Base-by-base conservation (phyloP, 345 rosid species). In the Theobroma cacao region DNA sequence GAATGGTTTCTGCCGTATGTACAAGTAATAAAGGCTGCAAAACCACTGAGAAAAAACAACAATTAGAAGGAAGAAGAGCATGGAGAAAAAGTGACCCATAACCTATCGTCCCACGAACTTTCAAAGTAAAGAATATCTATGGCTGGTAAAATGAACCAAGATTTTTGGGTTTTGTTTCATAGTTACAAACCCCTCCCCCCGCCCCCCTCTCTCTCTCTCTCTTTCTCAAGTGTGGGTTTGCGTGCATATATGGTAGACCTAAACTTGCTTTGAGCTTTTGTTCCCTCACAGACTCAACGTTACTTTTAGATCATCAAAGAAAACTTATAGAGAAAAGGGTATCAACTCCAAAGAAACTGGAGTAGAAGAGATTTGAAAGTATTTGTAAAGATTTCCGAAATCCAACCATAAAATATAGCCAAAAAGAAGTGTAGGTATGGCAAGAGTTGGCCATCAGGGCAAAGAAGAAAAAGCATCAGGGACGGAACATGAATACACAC, bases 81-180 rank as follows among this genome's bases (percentile, higher is more conserved):
- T 68, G 55, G 65, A 50, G 63, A 26, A 48, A 55, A 66, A 67
- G 63, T 48, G 20, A 5, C 62, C 71, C 17, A 76, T 12, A 69
- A 63, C 72, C 71, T 66, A 75, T 74, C 17, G 41, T 45, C 31
- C 22, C 68, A 47, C 45, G 76, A 38, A 30, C 40, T 48, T 30
- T 28, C 31, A 58, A 53, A 22, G n/a, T 26, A 80, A 67, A 80
- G n/a, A 8, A 56, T 7, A 60, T 17, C 36, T 58, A 40, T 26
- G 40, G 64, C 52, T 58, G 28, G 53, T 59, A 24, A 41, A 58
- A 30, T 26, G 40, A 75, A 24, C 30, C 30, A 74, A 58, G 24
- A 75, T 55, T 70, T 69, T 70, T 31, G 43, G 41, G 41, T 70
- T 18, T 8, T 30, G 15, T 69, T 69, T 45, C 56, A 28, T 28